phyloP scores from a whole-genome alignment of 768 basidiomycete species.

The Kwoniella pini region DNA sequence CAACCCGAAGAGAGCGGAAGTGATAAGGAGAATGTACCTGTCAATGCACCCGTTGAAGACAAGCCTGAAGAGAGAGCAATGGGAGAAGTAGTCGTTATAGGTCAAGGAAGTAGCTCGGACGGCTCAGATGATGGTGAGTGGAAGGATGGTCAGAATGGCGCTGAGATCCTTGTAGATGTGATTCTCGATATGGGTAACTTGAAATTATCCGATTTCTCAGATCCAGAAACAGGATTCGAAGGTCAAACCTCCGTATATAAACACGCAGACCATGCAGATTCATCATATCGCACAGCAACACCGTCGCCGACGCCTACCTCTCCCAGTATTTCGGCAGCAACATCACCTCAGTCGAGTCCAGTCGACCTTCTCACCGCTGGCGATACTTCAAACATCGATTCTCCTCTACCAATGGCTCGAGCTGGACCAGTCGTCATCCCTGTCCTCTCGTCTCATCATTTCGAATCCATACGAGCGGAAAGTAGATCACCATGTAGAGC shows the following conservation, averaged over 20 bases:
- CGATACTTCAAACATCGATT: conserved; percentile 22
- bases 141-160: background rate
- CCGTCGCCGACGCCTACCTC: no score
- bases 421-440: conserved; percentile 47
- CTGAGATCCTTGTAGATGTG: conserved; percentile 11
- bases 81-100: conserved; percentile 3
- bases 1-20: conserved; percentile 23
- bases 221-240: conserved; percentile 33
- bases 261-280: no score
- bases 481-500: conserved; percentile 31
- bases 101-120: conserved; percentile 1
- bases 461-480: conserved; percentile 30
- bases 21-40: conserved; percentile 41
- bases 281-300: no score
- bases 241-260: no score
- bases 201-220: conserved; percentile 37
- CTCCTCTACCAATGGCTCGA: conserved; percentile 36
- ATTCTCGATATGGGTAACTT: conserved; percentile 45
- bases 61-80: background rate
- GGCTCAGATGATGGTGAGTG: conserved; percentile 17
- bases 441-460: conserved; percentile 13
- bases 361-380: background rate
- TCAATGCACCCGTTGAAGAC: background rate
- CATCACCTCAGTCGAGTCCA: no score
- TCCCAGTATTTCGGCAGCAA: background rate